Evolutionary conservation across 169 alveolate genomes (phyloP).

Genomic region (Babesia sp.): DNA sequence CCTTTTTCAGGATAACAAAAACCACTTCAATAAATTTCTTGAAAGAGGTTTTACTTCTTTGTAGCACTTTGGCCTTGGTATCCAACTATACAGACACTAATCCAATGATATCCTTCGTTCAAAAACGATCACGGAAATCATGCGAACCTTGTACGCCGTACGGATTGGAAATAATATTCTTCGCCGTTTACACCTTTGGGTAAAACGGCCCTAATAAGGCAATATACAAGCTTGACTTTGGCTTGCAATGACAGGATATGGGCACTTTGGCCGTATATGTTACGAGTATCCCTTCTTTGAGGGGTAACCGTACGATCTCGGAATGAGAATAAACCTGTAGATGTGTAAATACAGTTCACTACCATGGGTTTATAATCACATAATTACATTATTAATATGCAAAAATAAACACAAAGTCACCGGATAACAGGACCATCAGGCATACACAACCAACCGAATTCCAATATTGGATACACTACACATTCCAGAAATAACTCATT

Average conservation of each 20-base stretch:
- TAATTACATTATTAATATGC: background rate
- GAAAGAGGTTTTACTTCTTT: background rate
- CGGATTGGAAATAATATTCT: background rate
- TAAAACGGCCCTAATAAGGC: constrained; percentile 1
- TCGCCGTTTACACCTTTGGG: background rate
- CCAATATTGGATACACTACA: background rate
- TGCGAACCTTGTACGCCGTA: background rate
- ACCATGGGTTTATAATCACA: background rate
- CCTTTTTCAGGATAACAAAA: background rate
- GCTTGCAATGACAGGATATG: background rate
- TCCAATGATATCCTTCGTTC: background rate
- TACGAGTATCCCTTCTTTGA: constrained; percentile 26
- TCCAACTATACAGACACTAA: background rate
- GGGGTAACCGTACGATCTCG: background rate
- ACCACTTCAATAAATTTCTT: constrained; percentile 7
- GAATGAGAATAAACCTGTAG: background rate
- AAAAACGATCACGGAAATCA: background rate
- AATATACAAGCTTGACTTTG: background rate
- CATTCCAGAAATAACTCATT: no score
- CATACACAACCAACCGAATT: background rate
- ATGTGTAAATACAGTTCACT: background rate
- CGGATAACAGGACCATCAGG: background rate
- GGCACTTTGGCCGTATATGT: constrained; percentile 23
- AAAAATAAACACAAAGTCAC: background rate
- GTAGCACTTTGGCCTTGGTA: background rate